These are phyloP conservation scores for Leersia perrieri DNA, from an alignment of 176 grass and related monocot species.

Conservation along the genomic window DNA sequence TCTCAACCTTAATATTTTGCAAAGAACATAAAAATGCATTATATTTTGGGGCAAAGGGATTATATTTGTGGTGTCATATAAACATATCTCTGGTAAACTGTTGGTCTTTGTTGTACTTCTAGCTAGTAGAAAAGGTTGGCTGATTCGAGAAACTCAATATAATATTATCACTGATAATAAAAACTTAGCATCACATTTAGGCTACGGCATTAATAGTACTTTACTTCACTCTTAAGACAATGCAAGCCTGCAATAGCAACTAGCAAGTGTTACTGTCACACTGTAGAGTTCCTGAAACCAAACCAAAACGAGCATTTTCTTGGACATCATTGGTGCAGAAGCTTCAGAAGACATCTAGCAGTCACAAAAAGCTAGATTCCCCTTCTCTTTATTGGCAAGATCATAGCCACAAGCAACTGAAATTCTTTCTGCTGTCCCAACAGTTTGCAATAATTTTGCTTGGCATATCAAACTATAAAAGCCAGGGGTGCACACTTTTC, in stretches of 20 bases:
- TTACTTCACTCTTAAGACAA: not conserved
- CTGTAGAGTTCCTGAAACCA: not conserved
- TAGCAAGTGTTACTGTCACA: slow-evolving; percentile 3
- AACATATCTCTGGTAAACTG: not conserved
- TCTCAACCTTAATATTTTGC: no score
- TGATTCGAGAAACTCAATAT: not conserved
- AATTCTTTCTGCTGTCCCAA: not conserved
- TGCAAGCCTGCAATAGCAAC: not conserved
- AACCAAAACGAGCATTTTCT: not conserved
- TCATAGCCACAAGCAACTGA: slow-evolving; percentile 28
- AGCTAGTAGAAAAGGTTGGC: not conserved
- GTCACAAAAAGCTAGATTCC: slow-evolving; percentile 7
- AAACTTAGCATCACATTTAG: not conserved
- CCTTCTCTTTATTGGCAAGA: slow-evolving; percentile 28
- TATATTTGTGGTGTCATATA: not conserved
- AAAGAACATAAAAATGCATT: no score
- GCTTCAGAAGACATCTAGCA: not conserved
- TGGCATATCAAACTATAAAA: not conserved
- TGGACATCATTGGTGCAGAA: not conserved
- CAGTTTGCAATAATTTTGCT: not conserved
- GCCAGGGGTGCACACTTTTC: not conserved
- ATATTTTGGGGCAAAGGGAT: no score
- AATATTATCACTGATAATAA: not conserved
- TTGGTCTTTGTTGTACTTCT: not conserved
- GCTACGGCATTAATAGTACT: not conserved